Percentiles rank a stretch among this genome's conserved stretches.
These are phyloP conservation scores for Glutinoglossum americanum DNA, from an alignment of 495 filamentous ascomycete species.

Conservation along the genomic window DNA sequence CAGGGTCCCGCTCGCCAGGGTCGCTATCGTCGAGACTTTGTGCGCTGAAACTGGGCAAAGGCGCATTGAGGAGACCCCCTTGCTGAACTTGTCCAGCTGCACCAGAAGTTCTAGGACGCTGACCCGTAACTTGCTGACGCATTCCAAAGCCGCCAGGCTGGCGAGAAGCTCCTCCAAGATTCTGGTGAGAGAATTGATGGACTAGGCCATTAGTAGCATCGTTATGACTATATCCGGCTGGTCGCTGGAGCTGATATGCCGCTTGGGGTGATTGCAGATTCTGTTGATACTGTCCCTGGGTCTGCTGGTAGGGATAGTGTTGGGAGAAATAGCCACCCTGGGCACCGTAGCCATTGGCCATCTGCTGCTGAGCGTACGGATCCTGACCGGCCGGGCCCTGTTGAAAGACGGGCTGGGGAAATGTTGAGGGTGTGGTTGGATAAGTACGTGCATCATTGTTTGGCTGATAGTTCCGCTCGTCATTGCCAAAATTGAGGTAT, in stretches of 20 bases:
- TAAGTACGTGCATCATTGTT: conserved; percentile 53
- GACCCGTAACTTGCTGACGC: conserved; percentile 48
- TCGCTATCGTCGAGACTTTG: conserved; percentile 26
- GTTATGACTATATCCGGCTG: conserved; percentile 22
- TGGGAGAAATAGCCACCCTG: conserved; percentile 37
- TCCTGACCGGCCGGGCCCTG: neutral
- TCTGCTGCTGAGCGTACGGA: conserved; percentile 19
- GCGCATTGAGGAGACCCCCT: conserved; percentile 14
- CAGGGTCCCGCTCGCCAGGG: conserved; percentile 47
- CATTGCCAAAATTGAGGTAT: conserved; percentile 49
- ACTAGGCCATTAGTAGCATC: conserved; percentile 63
- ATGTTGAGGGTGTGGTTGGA: conserved; percentile 91
- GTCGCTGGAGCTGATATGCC: conserved; percentile 25
- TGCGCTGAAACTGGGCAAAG: neutral
- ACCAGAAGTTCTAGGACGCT: conserved; percentile 61
- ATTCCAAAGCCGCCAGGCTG: conserved; percentile 37
- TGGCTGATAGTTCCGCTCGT: conserved; percentile 39
- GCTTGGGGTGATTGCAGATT: conserved; percentile 29
- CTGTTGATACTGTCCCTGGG: conserved; percentile 25
- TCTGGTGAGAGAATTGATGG: conserved; percentile 94
- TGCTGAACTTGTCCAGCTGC: conserved; percentile 33
- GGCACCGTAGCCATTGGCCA: conserved; percentile 25
- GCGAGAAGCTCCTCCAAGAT: conserved; percentile 49
- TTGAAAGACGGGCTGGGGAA: conserved; percentile 61
- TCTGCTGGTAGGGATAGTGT: conserved; percentile 28